Base-by-base conservation (phyloP, 495 filamentous ascomycete species). In the Penicillium malachiteum region DNA sequence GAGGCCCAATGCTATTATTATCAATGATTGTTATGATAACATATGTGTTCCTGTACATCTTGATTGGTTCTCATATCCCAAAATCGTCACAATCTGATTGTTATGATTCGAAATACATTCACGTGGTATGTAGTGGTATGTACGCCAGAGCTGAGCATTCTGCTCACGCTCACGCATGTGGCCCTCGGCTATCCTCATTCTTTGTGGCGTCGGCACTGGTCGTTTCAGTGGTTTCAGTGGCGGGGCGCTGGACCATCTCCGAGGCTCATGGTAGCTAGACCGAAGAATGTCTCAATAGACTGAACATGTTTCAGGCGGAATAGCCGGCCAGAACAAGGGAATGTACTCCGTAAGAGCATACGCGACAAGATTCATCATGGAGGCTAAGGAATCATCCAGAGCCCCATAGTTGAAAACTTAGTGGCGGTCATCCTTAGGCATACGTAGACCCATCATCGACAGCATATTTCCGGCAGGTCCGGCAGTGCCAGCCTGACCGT, bases 401-500 rank as follows among this genome's bases (percentile, higher is more conserved):
- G 32, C 16, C 5, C 8, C 16, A 48, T 30, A 41, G 18, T 13
- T 37, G 34, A 37, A 35, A 16, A 13, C 30, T 57, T 45, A 62
- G 40, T 48, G 42, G 17, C 72, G 71, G 50, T 95, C 92, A 65
- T 95, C 89, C 56, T 88, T 78, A 0, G 92, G 92, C 55, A 96
- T 72, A 34, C 80, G 74, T 58, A 96, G 74, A 30, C 90, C 89
- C 90, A 96, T 86, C 78, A 91, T 80, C 4, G 85, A 86, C 59
- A 97, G 77, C 54, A 97, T 68, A 67, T 96, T 97, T 1, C 92
- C 87, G 4, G 86, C 87, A 2, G 93, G 93, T 0, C 93, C 93
- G 11, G 91, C 76, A 71, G 87, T 80, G 37, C 93, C 93, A 5
- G 75, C 90, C 66, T 97, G 92, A 30, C 86, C 85, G 60, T 96